Evolutionary conservation across 1,284 basidiomycete species (phyloP), one percentile per base, ranked within the genome.

Genomic region (Marasmius fiardii): DNA sequence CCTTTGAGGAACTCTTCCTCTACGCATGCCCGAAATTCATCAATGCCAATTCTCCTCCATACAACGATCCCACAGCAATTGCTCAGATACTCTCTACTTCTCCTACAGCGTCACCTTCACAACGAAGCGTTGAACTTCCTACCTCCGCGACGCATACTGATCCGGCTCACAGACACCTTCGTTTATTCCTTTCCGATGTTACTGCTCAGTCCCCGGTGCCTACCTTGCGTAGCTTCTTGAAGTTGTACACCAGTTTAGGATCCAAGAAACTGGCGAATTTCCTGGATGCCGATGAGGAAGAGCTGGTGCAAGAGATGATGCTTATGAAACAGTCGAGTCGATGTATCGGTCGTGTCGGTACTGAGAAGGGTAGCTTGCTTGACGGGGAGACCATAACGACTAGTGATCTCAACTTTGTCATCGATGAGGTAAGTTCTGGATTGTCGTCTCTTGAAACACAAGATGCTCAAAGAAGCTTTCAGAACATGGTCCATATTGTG

Each of bases 21-120:
- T 93, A 92, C 61, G 92, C 95, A 12, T 96, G 93, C 71, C 96
- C 96, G 12, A 97, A 98, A 72, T 98, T 98, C 77, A 95, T 99
- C 73, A 86, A 86, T 8, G 92, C 93, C 60, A 96, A 94, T 71
- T 88, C 95, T 3, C 95, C 95, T 1, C 91, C 93, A 2, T 98
- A 97, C 75, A 91, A 97, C 55, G 92, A 96, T 67, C 71, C 83
- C 1, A 76, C 80, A 21, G 79, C 86, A 0, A 80, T 97, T 44
- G 75, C 80, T 71, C 77, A 51, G 75, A 78, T 58, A n/a, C 56
- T 61, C 58, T 63, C 39, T 64, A 74, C 33, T 65, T 80, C 45
- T 63, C 70, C n/a, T 49, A 69, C 61, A 24, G 64, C 60, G 33
- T 67, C 68, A 63, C 73, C 67, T 51, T 66, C 50, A 24, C 71